phyloP scores from a whole-genome alignment of 345 rosid species.

The Cardamine occulta region DNA sequence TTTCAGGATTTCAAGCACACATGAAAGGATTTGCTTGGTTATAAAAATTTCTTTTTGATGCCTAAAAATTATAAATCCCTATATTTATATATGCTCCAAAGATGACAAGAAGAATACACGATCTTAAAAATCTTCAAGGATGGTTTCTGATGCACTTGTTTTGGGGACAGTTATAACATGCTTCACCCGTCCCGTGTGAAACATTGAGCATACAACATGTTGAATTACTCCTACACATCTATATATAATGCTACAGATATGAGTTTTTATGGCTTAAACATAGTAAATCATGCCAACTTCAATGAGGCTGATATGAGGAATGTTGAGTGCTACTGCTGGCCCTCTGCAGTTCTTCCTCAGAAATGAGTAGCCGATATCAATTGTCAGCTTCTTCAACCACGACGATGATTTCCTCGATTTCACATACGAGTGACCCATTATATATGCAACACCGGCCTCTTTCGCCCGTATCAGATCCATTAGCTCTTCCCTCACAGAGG shows the following conservation, averaged over 20 bases:
- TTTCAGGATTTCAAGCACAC: not conserved
- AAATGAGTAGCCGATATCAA: conserved; percentile 86
- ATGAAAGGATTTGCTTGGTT: not conserved
- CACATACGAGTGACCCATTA: conserved; percentile 89
- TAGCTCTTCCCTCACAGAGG: conserved; percentile 79
- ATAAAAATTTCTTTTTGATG: not conserved
- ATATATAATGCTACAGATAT: not conserved
- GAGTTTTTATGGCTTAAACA: conserved; percentile 50
- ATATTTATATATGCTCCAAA: not conserved
- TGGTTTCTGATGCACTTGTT: not conserved
- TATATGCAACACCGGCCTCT: conserved; percentile 87
- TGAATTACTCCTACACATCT: not conserved
- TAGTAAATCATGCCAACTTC: conserved; percentile 97
- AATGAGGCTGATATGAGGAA: conserved; percentile 90
- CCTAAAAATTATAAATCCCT: not conserved
- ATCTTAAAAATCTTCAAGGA: not conserved
- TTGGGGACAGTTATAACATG: not conserved
- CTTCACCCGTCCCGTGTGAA: no score
- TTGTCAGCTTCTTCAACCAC: conserved; percentile 66
- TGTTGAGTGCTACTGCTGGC: conserved; percentile 84
- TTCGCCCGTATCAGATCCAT: conserved; percentile 77
- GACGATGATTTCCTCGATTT: conserved; percentile 78
- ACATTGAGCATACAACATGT: not conserved
- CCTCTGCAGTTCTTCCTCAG: conserved; percentile 96
- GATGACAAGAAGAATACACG: not conserved